Percentiles rank a stretch among this genome's conserved stretches.
phyloP scores from a whole-genome alignment of 805 yeast genomes.

The Yamadazyma akitaensis region DNA sequence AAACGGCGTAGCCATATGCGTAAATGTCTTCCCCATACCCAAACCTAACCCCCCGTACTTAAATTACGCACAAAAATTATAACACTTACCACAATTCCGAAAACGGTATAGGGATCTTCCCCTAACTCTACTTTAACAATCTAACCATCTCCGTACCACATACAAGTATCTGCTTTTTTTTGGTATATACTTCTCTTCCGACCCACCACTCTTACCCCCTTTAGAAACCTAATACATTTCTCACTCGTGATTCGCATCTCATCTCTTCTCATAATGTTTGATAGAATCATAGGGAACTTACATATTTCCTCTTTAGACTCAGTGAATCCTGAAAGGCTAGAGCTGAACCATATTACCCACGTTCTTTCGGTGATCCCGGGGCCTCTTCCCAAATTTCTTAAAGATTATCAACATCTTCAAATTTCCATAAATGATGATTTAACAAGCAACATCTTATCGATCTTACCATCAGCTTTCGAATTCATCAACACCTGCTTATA shows the following conservation, averaged over 20 bases:
- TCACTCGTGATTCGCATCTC: constrained; percentile 6
- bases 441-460: constrained; percentile 59
- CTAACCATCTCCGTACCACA: no score
- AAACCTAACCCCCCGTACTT: no score
- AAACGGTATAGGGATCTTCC: no score
- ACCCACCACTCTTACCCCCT: background rate
- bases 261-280: constrained; percentile 21
- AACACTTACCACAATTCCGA: no score
- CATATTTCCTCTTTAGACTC: constrained; percentile 61
- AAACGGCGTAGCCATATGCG: background rate
- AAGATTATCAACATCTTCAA: constrained; percentile 51
- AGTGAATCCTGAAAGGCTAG: constrained; percentile 43
- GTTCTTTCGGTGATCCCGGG: constrained; percentile 71
- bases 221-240: background rate
- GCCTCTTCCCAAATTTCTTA: constrained; percentile 46
- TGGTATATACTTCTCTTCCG: no score
- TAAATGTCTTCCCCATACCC: background rate
- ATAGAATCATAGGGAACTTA: constrained; percentile 75
- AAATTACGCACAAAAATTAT: no score
- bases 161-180: no score
- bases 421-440: constrained; percentile 73
- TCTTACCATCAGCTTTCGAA: constrained; percentile 56
- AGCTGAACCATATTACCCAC: constrained; percentile 54
- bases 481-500: constrained; percentile 44
- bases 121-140: no score